Conservation (phyloP, 225 moss, liverwort and hornwort genomes). For the Physcomitrium patens region DNA sequence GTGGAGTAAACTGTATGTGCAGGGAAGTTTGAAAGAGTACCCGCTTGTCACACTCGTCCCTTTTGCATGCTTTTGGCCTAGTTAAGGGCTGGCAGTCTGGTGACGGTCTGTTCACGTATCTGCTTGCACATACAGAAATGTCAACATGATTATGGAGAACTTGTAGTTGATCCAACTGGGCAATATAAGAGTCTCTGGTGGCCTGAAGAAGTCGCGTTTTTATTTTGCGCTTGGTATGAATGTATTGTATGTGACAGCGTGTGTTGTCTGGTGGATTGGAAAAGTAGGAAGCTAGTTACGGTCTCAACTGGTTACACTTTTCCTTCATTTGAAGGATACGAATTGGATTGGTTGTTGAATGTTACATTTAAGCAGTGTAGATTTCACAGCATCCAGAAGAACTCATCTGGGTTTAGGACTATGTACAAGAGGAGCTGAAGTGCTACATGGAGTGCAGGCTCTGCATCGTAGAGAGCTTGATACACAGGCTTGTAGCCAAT, state of each 20-base stretch:
- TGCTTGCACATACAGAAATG: conserved; percentile 28
- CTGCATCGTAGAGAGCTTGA: too few species aligned
- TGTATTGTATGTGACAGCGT: background rate
- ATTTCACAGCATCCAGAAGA: background rate
- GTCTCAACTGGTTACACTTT: background rate
- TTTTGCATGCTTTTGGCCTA: conserved; percentile 27
- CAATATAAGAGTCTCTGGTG: conserved; percentile 38
- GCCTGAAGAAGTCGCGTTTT: conserved; percentile 19
- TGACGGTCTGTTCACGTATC: background rate
- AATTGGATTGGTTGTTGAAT: background rate
- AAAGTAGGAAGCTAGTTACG: background rate
- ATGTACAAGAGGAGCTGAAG: too few species aligned
- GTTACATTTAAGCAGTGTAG: background rate
- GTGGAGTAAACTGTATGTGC: conserved; percentile 22
- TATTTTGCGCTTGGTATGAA: conserved; percentile 1
- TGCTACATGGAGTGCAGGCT: too few species aligned
- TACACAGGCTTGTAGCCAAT: too few species aligned
- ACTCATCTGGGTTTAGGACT: background rate
- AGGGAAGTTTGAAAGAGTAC: background rate
- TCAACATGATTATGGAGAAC: conserved; percentile 27
- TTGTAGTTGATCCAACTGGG: conserved; percentile 30
- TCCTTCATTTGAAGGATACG: background rate
- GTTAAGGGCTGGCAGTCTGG: conserved; percentile 1
- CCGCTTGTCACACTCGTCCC: conserved; percentile 21
- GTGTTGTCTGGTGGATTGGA: background rate